Evolutionary conservation across 768 basidiomycete species (phyloP).

Genomic region (Gyrodon lividus): DNA sequence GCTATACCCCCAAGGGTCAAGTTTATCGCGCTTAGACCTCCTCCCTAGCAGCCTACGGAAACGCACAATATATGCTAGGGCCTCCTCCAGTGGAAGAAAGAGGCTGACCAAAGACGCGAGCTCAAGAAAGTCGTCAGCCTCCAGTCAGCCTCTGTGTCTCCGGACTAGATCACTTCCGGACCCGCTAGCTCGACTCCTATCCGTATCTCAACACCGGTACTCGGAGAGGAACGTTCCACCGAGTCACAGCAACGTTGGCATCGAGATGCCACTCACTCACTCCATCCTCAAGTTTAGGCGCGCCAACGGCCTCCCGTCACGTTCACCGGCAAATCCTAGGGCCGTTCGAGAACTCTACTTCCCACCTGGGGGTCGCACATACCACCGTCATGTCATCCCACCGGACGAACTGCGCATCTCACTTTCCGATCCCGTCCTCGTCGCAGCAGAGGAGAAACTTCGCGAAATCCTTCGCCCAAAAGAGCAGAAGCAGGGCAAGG

Average conservation of each 20-base stretch:
- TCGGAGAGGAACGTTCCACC: slow-evolving; percentile 4
- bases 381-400: slow-evolving; percentile 11
- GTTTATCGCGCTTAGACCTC: too few relatives aligned
- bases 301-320: neutral
- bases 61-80: too few relatives aligned
- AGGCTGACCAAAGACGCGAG: too few relatives aligned
- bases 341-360: slow-evolving; percentile 9
- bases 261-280: slow-evolving; percentile 11
- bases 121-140: neutral
- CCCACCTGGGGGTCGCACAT: slow-evolving; percentile 9
- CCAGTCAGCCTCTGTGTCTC: slow-evolving; percentile 11
- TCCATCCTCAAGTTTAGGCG: slow-evolving; percentile 6
- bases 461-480: neutral
- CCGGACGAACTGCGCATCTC: slow-evolving; percentile 20
- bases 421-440: slow-evolving; percentile 23
- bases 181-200: neutral
- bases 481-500: neutral
- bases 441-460: slow-evolving; percentile 16
- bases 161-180: neutral
- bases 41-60: too few relatives aligned
- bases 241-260: neutral
- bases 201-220: neutral
- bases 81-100: too few relatives aligned
- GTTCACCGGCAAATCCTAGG: neutral
- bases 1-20: too few relatives aligned